These are phyloP conservation scores for Phoma sp. DNA, from an alignment of 2,329 filamentous ascomycete genomes.

Conservation along the genomic window DNA sequence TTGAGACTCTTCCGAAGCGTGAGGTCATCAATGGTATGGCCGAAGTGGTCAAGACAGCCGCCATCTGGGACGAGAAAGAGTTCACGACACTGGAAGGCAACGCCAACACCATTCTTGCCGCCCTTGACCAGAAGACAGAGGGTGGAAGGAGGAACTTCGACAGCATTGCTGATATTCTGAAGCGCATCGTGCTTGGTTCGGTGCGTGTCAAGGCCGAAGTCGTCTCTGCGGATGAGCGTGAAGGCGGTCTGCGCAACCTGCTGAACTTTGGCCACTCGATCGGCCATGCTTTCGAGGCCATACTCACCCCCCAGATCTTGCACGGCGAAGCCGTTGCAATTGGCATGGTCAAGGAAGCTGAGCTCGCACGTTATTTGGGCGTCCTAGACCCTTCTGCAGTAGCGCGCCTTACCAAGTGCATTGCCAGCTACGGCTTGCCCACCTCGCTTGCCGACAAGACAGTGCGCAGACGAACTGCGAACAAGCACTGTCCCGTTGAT, in stretches of 20 bases:
- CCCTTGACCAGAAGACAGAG: slow-evolving; percentile 67
- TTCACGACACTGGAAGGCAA: slow-evolving; percentile 85
- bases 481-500: slow-evolving; percentile 86
- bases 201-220: slow-evolving; percentile 94
- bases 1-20: slow-evolving; percentile 85
- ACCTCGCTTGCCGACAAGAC: slow-evolving; percentile 83
- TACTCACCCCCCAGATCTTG: slow-evolving; percentile 91
- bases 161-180: slow-evolving; percentile 64
- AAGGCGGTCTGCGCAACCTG: slow-evolving; percentile 90
- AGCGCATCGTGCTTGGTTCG: slow-evolving; percentile 79
- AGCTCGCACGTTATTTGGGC: slow-evolving; percentile 87
- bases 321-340: slow-evolving; percentile 97
- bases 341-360: slow-evolving; percentile 98
- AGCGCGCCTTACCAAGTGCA: slow-evolving; percentile 87
- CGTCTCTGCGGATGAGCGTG: slow-evolving; percentile 91
- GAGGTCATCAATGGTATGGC: slow-evolving; percentile 99
- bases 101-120: slow-evolving; percentile 74
- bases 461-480: slow-evolving; percentile 80
- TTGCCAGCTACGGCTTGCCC: slow-evolving; percentile 90
- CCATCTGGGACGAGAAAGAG: slow-evolving; percentile 90
- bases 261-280: slow-evolving; percentile 99
- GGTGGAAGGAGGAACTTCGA: slow-evolving; percentile 67
- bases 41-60: slow-evolving; percentile 96
- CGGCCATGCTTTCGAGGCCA: slow-evolving; percentile 93
- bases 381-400: slow-evolving; percentile 86